Conservation (phyloP, 495 filamentous ascomycete species). For the Collariella sp. region DNA sequence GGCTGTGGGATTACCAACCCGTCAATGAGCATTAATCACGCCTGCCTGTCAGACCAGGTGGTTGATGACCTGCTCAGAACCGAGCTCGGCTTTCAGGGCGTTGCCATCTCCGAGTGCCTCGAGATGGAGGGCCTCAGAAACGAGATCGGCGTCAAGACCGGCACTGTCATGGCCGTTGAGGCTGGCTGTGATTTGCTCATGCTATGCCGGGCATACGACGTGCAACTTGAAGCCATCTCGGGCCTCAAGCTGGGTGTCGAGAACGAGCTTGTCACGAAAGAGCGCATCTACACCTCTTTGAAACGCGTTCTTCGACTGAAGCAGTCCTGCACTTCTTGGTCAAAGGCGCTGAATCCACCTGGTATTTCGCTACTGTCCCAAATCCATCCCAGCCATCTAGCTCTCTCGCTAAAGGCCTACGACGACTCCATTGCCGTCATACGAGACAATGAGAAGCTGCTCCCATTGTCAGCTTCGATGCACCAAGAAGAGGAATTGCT, state of each 20-base stretch:
- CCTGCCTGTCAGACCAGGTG: conserved; percentile 82
- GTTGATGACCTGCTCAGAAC: conserved; percentile 75
- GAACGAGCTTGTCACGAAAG: conserved; percentile 69
- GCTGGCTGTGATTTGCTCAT: conserved; percentile 83
- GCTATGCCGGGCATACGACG: conserved; percentile 73
- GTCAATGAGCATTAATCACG: conserved; percentile 84
- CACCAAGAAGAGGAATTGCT: conserved; percentile 77
- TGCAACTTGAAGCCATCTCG: conserved; percentile 78
- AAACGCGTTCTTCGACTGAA: conserved; percentile 68
- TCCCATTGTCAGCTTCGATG: conserved; percentile 69
- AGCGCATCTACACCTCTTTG: conserved; percentile 67
- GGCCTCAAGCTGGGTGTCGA: conserved; percentile 78
- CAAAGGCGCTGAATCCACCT: conserved; percentile 70
- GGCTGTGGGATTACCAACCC: conserved; percentile 81
- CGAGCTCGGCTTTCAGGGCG: conserved; percentile 77
- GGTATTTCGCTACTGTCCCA: conserved; percentile 63
- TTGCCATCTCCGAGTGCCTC: conserved; percentile 89
- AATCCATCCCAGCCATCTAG: conserved; percentile 69
- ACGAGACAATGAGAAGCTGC: conserved; percentile 66
- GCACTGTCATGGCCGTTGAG: conserved; percentile 89
- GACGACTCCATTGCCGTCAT: conserved; percentile 81
- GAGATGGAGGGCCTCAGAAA: conserved; percentile 89
- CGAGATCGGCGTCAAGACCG: conserved; percentile 86
- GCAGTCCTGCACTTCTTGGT: conserved; percentile 69
- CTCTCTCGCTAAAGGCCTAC: conserved; percentile 72